Evolutionary conservation across 106 monocot genomes (phyloP), one percentile per base, ranked within the genome.

Genomic region (Phalaenopsis equestris): DNA sequence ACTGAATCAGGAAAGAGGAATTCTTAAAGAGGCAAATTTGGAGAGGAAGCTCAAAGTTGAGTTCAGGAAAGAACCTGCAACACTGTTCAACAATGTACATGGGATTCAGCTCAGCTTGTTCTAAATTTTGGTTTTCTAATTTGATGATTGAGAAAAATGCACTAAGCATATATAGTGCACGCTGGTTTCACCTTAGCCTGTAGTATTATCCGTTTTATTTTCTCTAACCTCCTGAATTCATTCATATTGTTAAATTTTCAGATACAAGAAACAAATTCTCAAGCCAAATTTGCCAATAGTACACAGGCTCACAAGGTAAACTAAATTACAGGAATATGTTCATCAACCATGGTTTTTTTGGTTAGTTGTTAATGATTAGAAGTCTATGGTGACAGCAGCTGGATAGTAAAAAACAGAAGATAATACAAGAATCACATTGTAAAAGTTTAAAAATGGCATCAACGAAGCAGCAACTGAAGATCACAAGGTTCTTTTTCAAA

Each of bases 21-120:
- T 92, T 68, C 85, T 89, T 2, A 92, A 87, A 76, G 92, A 92
- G 76, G 84, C 87, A 67, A 89, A 92, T 75, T 37, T 80, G 52
- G 89, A 89, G 75, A 92, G 72, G 81, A 83, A 57, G 64, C 80
- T 80, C 30, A 57, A 84, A 49, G 43, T 81, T 72, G 86, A 73
- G 30, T 67, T 83, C 76, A 75, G 47, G 41, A 81, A 82, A 65
- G 79, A 56, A 77, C 68, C 76, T 77, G 37, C 77, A 74, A 17
- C 75, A 49, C 41, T 39, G 16, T 39, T 36, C n/a, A 70, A 39
- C 10, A 37, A 57, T 21, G 21, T 39, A 74, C 41, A 79, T 72
- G 75, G 58, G 75, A 16, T 42, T 8, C 73, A 80, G 80, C 80
- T 83, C 47, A 46, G 77, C 52, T 80, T 76, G 37, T 30, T 76